Evolutionary conservation across 768 basidiomycete species (phyloP).

Genomic region (Neoboletus brunneissimus): DNA sequence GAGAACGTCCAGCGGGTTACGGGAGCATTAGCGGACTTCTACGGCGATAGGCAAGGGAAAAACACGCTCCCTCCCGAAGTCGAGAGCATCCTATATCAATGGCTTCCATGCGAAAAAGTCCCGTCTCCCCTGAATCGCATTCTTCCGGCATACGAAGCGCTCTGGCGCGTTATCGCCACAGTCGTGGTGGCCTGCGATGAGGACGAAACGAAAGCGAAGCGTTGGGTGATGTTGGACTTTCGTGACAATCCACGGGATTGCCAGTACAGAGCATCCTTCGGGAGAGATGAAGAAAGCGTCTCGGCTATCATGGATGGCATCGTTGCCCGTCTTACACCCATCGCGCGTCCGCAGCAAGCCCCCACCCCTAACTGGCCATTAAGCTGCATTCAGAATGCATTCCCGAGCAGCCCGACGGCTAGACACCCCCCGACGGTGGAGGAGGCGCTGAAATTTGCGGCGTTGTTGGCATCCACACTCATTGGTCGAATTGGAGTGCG

Average conservation of each 20-base stretch:
- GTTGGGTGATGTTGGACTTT: constrained; percentile 37
- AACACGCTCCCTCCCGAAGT: constrained; percentile 34
- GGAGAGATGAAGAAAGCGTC: constrained; percentile 15
- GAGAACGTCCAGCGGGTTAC: constrained; percentile 39
- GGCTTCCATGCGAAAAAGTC: constrained; percentile 35
- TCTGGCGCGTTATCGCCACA: constrained; percentile 60
- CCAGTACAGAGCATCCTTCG: constrained; percentile 18
- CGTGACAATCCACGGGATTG: constrained; percentile 31
- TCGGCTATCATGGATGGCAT: constrained; percentile 19
- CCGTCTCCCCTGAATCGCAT: constrained; percentile 45
- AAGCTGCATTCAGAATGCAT: constrained; percentile 14
- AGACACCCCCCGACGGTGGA: constrained; percentile 39
- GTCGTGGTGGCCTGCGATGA: constrained; percentile 36
- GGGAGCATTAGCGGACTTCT: constrained; percentile 38
- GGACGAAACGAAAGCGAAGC: constrained; percentile 15
- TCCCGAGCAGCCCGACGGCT: not conserved
- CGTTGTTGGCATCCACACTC: constrained; percentile 43
- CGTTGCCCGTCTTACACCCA: constrained; percentile 14
- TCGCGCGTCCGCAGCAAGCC: constrained; percentile 13
- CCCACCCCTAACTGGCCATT: constrained; percentile 7
- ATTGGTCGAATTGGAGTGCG: constrained; percentile 34
- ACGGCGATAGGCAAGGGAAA: constrained; percentile 35
- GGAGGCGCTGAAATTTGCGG: constrained; percentile 54
- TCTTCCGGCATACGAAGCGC: constrained; percentile 58
- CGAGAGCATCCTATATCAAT: constrained; percentile 35